Evolutionary conservation across 192 early-diverging fungal species (phyloP), one percentile per base, ranked within the genome.

Genomic region (Coemansia sp.): DNA sequence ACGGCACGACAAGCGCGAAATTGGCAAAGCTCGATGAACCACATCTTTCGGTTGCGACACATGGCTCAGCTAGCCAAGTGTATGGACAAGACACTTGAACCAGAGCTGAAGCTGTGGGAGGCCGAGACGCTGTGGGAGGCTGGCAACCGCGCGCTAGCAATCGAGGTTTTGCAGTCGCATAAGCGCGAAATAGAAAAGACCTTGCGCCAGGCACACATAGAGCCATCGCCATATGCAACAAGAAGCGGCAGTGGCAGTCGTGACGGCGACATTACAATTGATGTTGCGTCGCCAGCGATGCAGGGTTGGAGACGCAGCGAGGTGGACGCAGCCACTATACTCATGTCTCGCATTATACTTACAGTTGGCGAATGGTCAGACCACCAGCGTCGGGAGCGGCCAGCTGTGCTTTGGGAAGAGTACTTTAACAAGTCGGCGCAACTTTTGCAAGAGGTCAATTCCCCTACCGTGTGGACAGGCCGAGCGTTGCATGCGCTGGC

Each of bases 111-210:
- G 43, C 67, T 77, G 58, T 77, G 73, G 73, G 66, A 69, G 62
- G 66, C 73, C 4, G 66, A 77, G 49, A 69, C 63, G 8, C 56
- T 77, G 35, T 77, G 73, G 73, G 73, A 77, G 6, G 48, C 73
- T 3, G 73, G 73, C 6, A 65, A 49, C 36, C 42, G 43, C 29
- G 45, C 39, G 2, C 46, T 77, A 38, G 73, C 73, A 2, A 53
- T 69, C 11, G 73, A 77, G 54, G 49, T 77, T 5, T 23, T 77
- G 32, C 58, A 58, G 43, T 56, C 57, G 35, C 70, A 74, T 37
- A 62, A 63, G 42, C 8, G 25, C 37, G 51, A 54, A 19, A 61
- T 67, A 42, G 65, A 58, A 19, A 43, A 50, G 0, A 22, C 27
- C 14, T 26, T 67, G 37, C 25, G 51, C n/a, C 27, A 55, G 30